Base-by-base conservation (phyloP, 116 monocot genomes). In the Iris pallida region DNA sequence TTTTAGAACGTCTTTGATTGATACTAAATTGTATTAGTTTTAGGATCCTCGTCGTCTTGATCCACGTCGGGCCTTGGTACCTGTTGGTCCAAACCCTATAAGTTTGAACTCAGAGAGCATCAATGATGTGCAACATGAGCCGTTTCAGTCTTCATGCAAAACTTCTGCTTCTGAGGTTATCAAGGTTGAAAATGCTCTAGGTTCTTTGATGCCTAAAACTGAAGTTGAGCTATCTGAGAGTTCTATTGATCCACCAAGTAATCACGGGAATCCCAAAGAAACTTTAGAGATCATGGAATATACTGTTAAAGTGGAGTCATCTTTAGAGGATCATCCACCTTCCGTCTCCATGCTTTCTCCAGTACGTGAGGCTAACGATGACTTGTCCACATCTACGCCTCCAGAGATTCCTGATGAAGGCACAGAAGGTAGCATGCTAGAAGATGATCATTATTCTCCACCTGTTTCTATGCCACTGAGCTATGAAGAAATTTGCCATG, bases 31-130 rank as follows among this genome's bases (percentile, higher is more conserved):
- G 60, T n/a, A 65, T 74, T 63, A 65, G 67, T 71, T 80, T 73
- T 79, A 99, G 93, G 98, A 99, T 57, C 98, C 93, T 65, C 90
- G 90, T 66, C 98, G 98, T 49, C 82, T 88, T 74, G 98, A 93
- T 82, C 98, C 98, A 12, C 93, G 98, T 56, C 81, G 88, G n/a
- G 47, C 56, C 63, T 68, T 71, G 48, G 64, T 57, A 18, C 53
- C 79, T 77, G 65, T 43, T 72, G 68, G 30, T 60, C 59, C 17
- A 65, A 75, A 65, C 18, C 65, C 80, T n/a, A 9, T 48, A 16
- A 65, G 70, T 6, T 8, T 66, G 67, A 83, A 78, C 62, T 54
- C 61, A 57, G 90, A 86, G 40, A 70, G 13, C 43, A 42, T 2
- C 19, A 17, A 10, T 53, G 75, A 76, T 20, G 41, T 69, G 6